phyloP scores from a whole-genome alignment of 805 yeast genomes.

The Zygotorulaspora chibaensis region DNA sequence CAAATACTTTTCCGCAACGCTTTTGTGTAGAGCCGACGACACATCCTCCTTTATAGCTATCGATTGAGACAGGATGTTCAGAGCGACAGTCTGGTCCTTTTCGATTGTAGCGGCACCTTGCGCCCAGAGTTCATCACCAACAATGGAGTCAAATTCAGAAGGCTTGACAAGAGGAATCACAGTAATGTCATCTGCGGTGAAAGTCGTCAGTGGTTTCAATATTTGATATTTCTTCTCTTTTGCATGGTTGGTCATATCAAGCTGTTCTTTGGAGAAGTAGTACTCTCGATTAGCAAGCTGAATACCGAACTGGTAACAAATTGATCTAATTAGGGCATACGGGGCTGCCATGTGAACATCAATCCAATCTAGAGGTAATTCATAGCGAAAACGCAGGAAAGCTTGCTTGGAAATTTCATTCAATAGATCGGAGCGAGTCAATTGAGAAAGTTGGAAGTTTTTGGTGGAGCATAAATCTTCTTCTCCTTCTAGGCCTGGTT shows the following conservation, averaged over 20 bases:
- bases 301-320: constrained; percentile 76
- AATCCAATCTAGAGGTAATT: constrained; percentile 49
- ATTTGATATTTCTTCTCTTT: constrained; percentile 37
- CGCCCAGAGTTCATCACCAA: constrained; percentile 72
- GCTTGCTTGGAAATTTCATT: constrained; percentile 51
- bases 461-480: constrained; percentile 43
- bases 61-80: constrained; percentile 63
- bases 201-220: constrained; percentile 39
- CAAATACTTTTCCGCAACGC: constrained; percentile 66
- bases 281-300: constrained; percentile 61
- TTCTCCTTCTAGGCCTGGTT: constrained; percentile 41
- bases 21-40: constrained; percentile 75
- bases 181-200: constrained; percentile 58
- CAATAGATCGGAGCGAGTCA: constrained; percentile 46
- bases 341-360: constrained; percentile 38
- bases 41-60: constrained; percentile 73
- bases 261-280: constrained; percentile 40
- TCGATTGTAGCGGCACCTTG: constrained; percentile 48
- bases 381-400: constrained; percentile 56
- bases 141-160: constrained; percentile 57
- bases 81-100: constrained; percentile 50
- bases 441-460: constrained; percentile 40
- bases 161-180: constrained; percentile 75
- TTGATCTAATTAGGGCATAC: constrained; percentile 53
- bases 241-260: constrained; percentile 29